These are phyloP conservation scores for Arthrobotrys sphaeroides DNA, from an alignment of 2,329 filamentous ascomycete species.

Conservation along the genomic window DNA sequence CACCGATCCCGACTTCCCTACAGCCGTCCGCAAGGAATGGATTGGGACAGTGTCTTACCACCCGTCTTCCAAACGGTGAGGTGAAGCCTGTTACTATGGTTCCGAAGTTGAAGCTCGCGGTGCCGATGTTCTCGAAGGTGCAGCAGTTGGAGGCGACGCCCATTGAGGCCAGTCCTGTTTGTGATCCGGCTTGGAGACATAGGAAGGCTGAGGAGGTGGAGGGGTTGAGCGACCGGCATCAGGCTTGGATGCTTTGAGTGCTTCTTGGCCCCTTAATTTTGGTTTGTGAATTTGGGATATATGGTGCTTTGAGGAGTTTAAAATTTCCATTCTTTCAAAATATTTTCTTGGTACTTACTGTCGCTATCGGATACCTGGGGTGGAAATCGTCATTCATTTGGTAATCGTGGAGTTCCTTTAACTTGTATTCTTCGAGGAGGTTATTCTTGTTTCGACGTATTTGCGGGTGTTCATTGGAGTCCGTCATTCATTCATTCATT, in stretches of 20 bases:
- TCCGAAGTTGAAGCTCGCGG: constrained; percentile 15
- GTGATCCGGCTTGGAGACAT: constrained; percentile 43
- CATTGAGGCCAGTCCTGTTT: constrained; percentile 38
- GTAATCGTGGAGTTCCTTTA: too few species aligned
- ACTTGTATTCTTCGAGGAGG: too few species aligned
- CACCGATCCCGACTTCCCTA: constrained; percentile 1
- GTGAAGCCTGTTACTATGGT: constrained; percentile 40
- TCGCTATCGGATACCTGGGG: neutral
- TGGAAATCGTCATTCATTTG: too few species aligned
- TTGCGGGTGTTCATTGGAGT: too few species aligned
- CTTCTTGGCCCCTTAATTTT: neutral
- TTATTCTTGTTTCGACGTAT: too few species aligned
- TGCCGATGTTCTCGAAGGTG: constrained; percentile 4
- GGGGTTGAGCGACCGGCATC: constrained; percentile 23
- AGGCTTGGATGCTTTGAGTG: constrained; percentile 40
- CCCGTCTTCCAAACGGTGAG: constrained; percentile 14
- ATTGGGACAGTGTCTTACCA: constrained; percentile 33
- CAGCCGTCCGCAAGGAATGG: constrained; percentile 25
- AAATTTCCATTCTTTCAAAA: neutral
- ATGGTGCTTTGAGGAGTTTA: neutral
- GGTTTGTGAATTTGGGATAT: too few species aligned
- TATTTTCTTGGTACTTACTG: neutral
- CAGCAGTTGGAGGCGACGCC: constrained; percentile 23
- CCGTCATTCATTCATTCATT: too few species aligned
- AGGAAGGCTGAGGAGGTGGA: constrained; percentile 26